Percentiles rank a stretch among this genome's conserved stretches.
Evolutionary conservation across 1,284 basidiomycete species (phyloP).

Genomic region (Malassezia cuniculi): DNA sequence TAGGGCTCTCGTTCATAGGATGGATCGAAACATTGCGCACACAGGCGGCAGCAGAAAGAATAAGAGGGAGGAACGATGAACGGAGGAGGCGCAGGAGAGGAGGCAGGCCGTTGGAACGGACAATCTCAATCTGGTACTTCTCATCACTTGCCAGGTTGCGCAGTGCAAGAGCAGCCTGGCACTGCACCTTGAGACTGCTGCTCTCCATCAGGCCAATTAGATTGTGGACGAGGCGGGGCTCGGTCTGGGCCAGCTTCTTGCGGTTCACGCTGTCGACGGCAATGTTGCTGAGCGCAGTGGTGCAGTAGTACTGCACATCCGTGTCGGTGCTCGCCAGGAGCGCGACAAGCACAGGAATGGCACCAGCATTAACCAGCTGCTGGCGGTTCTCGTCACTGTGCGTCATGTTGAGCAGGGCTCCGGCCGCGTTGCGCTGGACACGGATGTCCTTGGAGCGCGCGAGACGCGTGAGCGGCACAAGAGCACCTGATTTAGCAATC

Average conservation of each 20-base stretch:
- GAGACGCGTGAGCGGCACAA: conserved; percentile 87
- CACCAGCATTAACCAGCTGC: conserved; percentile 94
- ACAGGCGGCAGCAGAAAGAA: conserved; percentile 93
- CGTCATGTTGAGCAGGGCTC: conserved; percentile 97
- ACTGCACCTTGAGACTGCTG: conserved; percentile 93
- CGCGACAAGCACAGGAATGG: conserved; percentile 91
- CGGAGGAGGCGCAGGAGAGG: conserved; percentile 86
- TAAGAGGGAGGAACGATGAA: conserved; percentile 94
- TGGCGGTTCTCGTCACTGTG: conserved; percentile 92
- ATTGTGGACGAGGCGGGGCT: conserved; percentile 88
- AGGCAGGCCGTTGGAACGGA: conserved; percentile 83
- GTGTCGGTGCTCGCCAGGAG: conserved; percentile 93
- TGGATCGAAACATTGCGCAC: conserved; percentile 99
- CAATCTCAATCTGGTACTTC: conserved; percentile 98
- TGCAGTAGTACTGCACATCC: conserved; percentile 99
- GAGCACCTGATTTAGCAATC: conserved; percentile 95
- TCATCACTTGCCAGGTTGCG: conserved; percentile 96
- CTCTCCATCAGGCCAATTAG: conserved; percentile 95
- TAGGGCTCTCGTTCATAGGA: conserved; percentile 94
- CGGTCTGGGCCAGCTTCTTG: conserved; percentile 85
- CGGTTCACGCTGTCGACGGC: conserved; percentile 60
- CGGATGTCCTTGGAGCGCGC: conserved; percentile 98
- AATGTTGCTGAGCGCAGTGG: conserved; percentile 94
- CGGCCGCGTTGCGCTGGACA: conserved; percentile 95
- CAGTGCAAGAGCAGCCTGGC: conserved; percentile 89